Evolutionary conservation across 2,329 filamentous ascomycete species (phyloP).

Genomic region (Paraphaeosphaeria sporulosa): DNA sequence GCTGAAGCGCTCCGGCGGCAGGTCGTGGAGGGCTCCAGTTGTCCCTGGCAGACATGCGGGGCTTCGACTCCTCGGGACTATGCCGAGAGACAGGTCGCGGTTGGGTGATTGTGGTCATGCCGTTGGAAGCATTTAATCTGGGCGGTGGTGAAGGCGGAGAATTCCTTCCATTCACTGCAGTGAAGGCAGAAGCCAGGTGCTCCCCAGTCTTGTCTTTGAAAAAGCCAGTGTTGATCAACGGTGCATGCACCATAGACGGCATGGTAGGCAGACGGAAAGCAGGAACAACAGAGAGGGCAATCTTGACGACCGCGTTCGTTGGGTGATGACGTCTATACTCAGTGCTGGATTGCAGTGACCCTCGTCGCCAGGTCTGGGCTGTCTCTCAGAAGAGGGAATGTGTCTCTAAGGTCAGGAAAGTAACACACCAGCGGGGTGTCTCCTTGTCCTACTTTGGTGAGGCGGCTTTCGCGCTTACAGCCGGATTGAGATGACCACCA

Average conservation of each 20-base stretch:
- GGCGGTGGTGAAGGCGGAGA: conserved; percentile 33
- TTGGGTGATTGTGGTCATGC: conserved; percentile 27
- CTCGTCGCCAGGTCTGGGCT: conserved; percentile 5
- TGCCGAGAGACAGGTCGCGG: conserved; percentile 21
- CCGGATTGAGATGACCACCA: conserved; percentile 8
- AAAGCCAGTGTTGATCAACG: conserved; percentile 38
- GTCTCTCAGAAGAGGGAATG: conserved; percentile 12
- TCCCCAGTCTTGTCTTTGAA: conserved; percentile 38
- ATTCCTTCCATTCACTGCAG: conserved; percentile 45
- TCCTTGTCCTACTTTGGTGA: conserved; percentile 26
- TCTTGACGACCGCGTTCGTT: conserved; percentile 12
- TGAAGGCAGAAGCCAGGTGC: conserved; percentile 42
- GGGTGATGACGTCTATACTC: conserved; percentile 16
- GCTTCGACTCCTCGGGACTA: conserved; percentile 29
- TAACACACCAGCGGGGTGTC: conserved; percentile 14
- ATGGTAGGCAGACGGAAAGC: conserved; percentile 30
- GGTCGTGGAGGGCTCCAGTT: conserved; percentile 28
- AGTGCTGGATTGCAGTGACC: conserved; percentile 12
- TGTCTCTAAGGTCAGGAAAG: conserved; percentile 16
- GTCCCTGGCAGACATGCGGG: conserved; percentile 26
- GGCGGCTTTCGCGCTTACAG: conserved; percentile 31
- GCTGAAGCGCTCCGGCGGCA: conserved; percentile 18
- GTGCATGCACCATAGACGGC: conserved; percentile 45
- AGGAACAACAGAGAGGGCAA: conserved; percentile 11
- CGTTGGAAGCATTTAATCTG: conserved; percentile 27